Evolutionary conservation across 2,329 filamentous ascomycete species (phyloP), one percentile per base, ranked within the genome.

Genomic region (Ramichloridium luteum): DNA sequence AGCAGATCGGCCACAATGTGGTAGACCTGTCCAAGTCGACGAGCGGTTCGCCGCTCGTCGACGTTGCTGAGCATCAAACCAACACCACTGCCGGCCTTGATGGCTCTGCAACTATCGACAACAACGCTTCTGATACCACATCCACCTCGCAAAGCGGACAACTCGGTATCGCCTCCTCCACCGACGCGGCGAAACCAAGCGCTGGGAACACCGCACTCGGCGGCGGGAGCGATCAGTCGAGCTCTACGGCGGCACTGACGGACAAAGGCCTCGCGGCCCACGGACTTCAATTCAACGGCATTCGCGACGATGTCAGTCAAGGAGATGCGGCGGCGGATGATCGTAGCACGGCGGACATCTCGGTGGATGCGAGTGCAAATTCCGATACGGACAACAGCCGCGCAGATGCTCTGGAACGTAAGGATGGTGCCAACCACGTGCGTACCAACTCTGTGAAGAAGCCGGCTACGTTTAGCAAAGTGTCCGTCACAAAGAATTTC

Each of bases 401-500:
- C 47, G 61, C 62, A 30, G 71, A 72, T 36, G 56, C 56, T 43
- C 63, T 56, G 54, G 64, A 70, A 51, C 56, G 57, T 38, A 68
- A 70, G 39, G 67, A 70, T 51, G 70, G 64, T 36, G 66, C 30
- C 12, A 65, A 67, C 29, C 72, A 82, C 52, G 60, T 60, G 38
- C 73, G 41, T 68, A 77, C 39, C 50, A 59, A 56, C 40, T 64
- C 75, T 3, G 64, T 75, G 40, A 85, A 81, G 67, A 88, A 83
- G 57, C 75, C 77, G 13, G 62, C 76, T 12, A 77, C 75, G 9
- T 90, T 92, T 67, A 92, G 90, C 58, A 73, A 82, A 12, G 79
- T 90, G 28, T 86, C 80, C 4, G 80, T 88, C 44, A 88, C 86
- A 44, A 85, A 81, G 58, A 84, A 74, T 26, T 92, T 88, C 51